Evolutionary conservation across 805 yeast genomes (phyloP), one percentile per base, ranked within the genome.

Genomic region (Priceomyces medius): DNA sequence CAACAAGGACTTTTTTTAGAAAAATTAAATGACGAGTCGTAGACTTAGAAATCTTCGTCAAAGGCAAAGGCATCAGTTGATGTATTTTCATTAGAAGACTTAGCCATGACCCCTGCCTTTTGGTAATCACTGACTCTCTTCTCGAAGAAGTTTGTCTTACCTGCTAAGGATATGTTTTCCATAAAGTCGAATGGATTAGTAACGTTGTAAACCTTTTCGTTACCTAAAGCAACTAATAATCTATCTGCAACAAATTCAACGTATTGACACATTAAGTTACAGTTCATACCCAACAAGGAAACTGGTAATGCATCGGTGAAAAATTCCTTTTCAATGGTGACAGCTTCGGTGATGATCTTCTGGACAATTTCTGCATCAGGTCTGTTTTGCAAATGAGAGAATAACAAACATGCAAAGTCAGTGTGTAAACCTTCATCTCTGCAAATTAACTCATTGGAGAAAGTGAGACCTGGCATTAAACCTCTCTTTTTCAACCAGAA

Each of bases 401-500:
- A 93, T 64, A 91, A 76, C 62, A 91, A 76, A 69, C 98, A 93
- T 21, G 98, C 99, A 68, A 93, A 91, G 73, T 91, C 99, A 40
- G 99, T 91, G 72, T 91, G 99, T 70, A 93, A 76, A 66, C 99
- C 99, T 76, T 91, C 99, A 68, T 91, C 99, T 73, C 99, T 88
- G 63, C 96, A 89, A 58, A 91, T 91, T 64, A 91, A 81, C 73
- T 91, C 99, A 71, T 91, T 91, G 42, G 98, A 90, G 79, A 91
- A 93, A 33, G 98, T 91, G 58, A 91, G 77, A 62, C 99, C 99
- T 27, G 99, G 98, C 99, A 91, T 91, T 63, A 91, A 76, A 64
- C 99, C 99, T 69, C 97, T 85, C 81, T 91, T 91, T 81, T 93
- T 91, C 62, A 91, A 81, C 99, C 99, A 91, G 76, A 91, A 91